A percentile compares a stretch with the other conserved stretches of the same genome.
Evolutionary conservation across 257 asterid genomes (phyloP).

Genomic region (Cruciata laevipes): DNA sequence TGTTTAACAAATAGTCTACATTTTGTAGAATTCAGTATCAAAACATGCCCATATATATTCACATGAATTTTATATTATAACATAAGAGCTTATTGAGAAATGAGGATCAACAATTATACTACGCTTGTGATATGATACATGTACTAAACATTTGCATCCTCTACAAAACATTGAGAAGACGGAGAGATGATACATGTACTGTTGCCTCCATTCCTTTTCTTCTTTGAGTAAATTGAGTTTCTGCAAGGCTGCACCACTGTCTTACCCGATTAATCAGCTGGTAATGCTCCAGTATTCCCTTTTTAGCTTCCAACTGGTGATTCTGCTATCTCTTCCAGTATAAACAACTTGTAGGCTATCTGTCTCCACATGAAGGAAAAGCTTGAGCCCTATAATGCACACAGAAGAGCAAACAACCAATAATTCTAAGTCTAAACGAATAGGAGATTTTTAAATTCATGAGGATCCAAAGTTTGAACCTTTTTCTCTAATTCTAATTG

Average conservation of each 20-base stretch:
- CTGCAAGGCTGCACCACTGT: not conserved
- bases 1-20: not conserved
- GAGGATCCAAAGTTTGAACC: not conserved
- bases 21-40: not conserved
- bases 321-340: not conserved
- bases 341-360: not conserved
- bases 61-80: not conserved
- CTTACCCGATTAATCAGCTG: not conserved
- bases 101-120: no score
- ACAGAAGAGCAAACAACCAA: not conserved
- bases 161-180: not conserved
- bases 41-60: not conserved
- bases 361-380: not conserved
- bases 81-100: not conserved
- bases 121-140: no score
- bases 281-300: not conserved
- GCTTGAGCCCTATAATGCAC: not conserved
- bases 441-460: not conserved
- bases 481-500: not conserved
- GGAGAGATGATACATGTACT: not conserved
- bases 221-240: no score
- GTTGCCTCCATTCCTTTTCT: not conserved
- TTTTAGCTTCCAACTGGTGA: not conserved
- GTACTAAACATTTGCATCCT: not conserved
- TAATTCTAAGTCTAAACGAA: not conserved